Percentiles rank a stretch among this genome's conserved stretches.
Conservation (phyloP, 768 basidiomycete genomes). For the Coprinopsis cinerea region DNA sequence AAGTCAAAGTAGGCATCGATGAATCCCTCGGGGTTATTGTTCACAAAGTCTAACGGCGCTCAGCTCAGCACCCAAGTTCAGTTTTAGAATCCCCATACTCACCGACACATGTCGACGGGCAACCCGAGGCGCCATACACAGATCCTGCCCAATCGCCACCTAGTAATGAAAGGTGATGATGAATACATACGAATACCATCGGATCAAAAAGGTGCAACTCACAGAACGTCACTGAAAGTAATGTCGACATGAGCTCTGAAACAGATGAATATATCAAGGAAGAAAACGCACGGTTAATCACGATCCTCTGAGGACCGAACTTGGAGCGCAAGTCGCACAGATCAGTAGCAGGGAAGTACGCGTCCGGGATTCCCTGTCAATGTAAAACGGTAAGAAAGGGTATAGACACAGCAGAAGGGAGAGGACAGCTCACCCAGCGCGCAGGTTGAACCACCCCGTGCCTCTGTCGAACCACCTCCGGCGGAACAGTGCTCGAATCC, state of each 20-base stretch:
- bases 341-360: conserved; percentile 52
- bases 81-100: neutral
- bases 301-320: conserved; percentile 54
- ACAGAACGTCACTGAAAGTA: conserved; percentile 53
- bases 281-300: conserved; percentile 47
- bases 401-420: neutral
- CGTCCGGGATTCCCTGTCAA: conserved; percentile 42
- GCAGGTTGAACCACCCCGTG: neutral
- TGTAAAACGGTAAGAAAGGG: neutral
- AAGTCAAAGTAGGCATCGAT: conserved; percentile 8
- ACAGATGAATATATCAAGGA: neutral
- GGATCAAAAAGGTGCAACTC: conserved; percentile 15
- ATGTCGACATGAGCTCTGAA: neutral
- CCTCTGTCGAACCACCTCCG: neutral
- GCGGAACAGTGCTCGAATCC: neutral
- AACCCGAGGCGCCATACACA: conserved; percentile 6
- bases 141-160: conserved; percentile 11
- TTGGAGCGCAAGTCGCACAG: conserved; percentile 48
- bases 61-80: neutral
- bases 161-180: neutral
- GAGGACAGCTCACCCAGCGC: neutral
- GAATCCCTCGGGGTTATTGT: conserved; percentile 6
- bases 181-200: neutral
- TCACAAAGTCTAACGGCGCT: conserved; percentile 2
- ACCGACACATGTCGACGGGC: conserved; percentile 9